phyloP scores from a whole-genome alignment of 768 basidiomycete species.

The Filobasidium wieringae region DNA sequence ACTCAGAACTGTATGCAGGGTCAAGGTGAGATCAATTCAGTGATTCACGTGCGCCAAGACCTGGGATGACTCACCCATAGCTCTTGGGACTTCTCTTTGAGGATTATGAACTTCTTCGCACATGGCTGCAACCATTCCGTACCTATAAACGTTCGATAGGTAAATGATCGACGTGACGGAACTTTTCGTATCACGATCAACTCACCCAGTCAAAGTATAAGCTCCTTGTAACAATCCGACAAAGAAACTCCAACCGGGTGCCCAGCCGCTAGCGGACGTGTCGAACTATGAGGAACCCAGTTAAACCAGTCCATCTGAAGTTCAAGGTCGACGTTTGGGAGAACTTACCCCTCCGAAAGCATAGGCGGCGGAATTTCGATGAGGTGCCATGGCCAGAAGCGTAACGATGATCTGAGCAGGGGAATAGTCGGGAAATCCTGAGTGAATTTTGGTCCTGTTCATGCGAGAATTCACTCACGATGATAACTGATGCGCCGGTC shows the following conservation, averaged over 20 bases:
- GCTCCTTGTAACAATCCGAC: slow-evolving; percentile 47
- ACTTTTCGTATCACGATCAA: not conserved
- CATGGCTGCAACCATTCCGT: slow-evolving; percentile 58
- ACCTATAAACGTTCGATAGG: slow-evolving; percentile 5
- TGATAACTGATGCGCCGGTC: slow-evolving; percentile 46
- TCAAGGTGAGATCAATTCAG: not conserved
- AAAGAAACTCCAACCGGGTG: slow-evolving; percentile 57
- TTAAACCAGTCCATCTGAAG: not conserved
- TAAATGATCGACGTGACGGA: not conserved
- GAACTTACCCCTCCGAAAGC: slow-evolving; percentile 43
- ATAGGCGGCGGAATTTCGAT: slow-evolving; percentile 48
- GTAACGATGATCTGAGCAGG: slow-evolving; percentile 43
- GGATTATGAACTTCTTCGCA: slow-evolving; percentile 58
- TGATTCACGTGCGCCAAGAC: no score
- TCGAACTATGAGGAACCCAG: slow-evolving; percentile 47
- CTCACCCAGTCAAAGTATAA: slow-evolving; percentile 49
- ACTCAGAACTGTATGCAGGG: slow-evolving; percentile 13
- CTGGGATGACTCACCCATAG: slow-evolving; percentile 45
- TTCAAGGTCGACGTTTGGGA: not conserved
- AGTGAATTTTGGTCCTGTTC: not conserved
- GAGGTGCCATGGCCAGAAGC: slow-evolving; percentile 50
- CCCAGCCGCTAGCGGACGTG: slow-evolving; percentile 56
- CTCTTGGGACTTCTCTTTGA: slow-evolving; percentile 47
- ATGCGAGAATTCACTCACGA: slow-evolving; percentile 27
- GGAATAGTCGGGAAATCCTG: not conserved